Evolutionary conservation across 108 stramenopile genomes (phyloP), one percentile per base, ranked within the genome.

Genomic region (Skeletonema costatum): DNA sequence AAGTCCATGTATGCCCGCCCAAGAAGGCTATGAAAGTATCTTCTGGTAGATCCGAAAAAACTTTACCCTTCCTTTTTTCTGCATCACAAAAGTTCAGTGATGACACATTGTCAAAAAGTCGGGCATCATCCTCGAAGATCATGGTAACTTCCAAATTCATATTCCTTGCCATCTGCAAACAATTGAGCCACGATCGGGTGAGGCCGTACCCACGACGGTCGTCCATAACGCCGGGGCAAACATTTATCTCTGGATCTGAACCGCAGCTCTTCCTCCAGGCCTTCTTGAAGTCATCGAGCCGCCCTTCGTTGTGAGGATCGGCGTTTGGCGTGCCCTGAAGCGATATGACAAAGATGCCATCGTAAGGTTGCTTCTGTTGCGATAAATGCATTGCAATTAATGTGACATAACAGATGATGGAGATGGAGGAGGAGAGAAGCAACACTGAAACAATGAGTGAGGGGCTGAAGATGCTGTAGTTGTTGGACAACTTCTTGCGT

Each of bases 71-170:
- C 14, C 68, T 32, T 17, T 33, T 32, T 32, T 25, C 44, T 5
- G 16, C 14, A 50, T 32, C 51, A 31, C 68, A 70, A 70, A 70
- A 70, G 33, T 32, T 11, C 4, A 13, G 31, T 2, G 68, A 35
- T 5, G 51, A 10, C 12, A 33, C 31, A 58, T 46, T 46, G 16
- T 70, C 51, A 29, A 70, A 70, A 0, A 70, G 17, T 2, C 68
- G 68, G 25, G 68, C 68, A 58, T 70, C 68, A 29, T 71, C 70
- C 39, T 71, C 70, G 10, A 71, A 71, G 4, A 60, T 30, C 33
- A 71, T 53, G 33, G 70, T 71, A n/a, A 60, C 32, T 4, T 60
- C 59, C 39, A 71, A 71, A 29, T 71, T 29, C 21, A 60, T 19
- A 14, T 71, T 16, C 29, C 29, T 60, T 7, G 70, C 70, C 16